Base-by-base conservation (phyloP, 2,329 filamentous ascomycete species). In the Ceratocystis alfenasii region DNA sequence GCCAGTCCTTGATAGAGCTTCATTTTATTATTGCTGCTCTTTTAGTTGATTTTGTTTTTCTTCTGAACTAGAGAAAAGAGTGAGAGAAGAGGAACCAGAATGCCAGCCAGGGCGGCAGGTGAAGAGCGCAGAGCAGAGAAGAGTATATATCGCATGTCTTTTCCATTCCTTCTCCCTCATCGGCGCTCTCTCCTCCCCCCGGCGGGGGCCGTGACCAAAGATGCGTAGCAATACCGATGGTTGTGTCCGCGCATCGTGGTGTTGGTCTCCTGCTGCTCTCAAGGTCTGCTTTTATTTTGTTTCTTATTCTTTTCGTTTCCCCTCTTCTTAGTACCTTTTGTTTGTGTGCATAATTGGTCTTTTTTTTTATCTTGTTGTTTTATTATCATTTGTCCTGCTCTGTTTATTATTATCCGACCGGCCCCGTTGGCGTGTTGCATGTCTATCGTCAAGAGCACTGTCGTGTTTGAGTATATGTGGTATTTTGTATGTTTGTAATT, bases 1-100 rank as follows among this genome's bases (percentile, higher is more conserved):
- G 85, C 89, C 67, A 79, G 78, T 50, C 66, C 66, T 67, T 67
- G 64, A 63, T 30, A 41, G 22, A 15, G 28, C n/a, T 53, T 28
- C 30, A 60, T 45, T 55, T 60, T 66, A 62, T 55, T 28, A 44
- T 57, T 63, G 5, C 28, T 60, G 30, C n/a, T 41, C 25, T 63
- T 12, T 66, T 36, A 63, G 28, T 67, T 50, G 5, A 7, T 50
- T 64, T 63, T 64, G 48, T 64, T 60, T 63, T 33, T 28, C 22
- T 61, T 61, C 48, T 60, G 7, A 68, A 67, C 65, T 62, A 66
- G 36, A 68, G 68, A 64, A 36, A 63, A 36, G 28, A 30, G 10
- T 1, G 45, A 41, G 8, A 41, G 30, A 64, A 55, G 20, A 36
- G 25, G 36, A 6, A 57, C 12, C 8, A 6, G 17, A 28, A 57